These are phyloP conservation scores for Colletotrichum tofieldiae DNA, from an alignment of 2,329 filamentous ascomycete genomes.

Conservation along the genomic window DNA sequence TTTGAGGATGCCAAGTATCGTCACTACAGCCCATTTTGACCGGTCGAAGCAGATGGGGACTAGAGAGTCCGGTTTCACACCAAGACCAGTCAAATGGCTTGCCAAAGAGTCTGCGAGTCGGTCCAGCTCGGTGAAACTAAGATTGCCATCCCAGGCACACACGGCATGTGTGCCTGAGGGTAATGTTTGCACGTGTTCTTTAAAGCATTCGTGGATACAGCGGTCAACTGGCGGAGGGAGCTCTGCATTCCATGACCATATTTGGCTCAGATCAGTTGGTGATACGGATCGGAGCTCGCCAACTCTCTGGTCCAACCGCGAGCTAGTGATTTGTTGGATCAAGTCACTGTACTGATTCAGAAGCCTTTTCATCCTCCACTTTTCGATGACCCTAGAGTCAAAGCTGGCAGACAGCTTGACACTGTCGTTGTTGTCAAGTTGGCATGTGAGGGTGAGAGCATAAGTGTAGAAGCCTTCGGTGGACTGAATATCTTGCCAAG, in stretches of 20 bases:
- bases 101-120: conserved; percentile 19
- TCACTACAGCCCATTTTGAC: conserved; percentile 42
- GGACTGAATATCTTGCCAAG: background rate
- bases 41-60: conserved; percentile 47
- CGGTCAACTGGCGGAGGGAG: background rate
- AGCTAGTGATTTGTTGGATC: background rate
- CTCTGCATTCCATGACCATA: background rate
- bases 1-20: conserved; percentile 47
- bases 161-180: conserved; percentile 45
- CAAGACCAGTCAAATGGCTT: background rate
- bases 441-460: background rate
- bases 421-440: background rate
- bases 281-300: background rate
- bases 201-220: background rate
- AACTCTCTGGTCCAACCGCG: background rate
- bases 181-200: conserved; percentile 15
- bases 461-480: background rate
- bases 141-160: conserved; percentile 17
- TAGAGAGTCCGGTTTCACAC: background rate
- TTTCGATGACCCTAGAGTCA: background rate
- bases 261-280: background rate
- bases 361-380: conserved; percentile 2
- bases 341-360: background rate
- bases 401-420: background rate
- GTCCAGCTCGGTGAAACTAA: conserved; percentile 18